Evolutionary conservation across 306 rosid genomes (phyloP), one percentile per base, ranked within the genome.

Genomic region (Cicer judaicum): DNA sequence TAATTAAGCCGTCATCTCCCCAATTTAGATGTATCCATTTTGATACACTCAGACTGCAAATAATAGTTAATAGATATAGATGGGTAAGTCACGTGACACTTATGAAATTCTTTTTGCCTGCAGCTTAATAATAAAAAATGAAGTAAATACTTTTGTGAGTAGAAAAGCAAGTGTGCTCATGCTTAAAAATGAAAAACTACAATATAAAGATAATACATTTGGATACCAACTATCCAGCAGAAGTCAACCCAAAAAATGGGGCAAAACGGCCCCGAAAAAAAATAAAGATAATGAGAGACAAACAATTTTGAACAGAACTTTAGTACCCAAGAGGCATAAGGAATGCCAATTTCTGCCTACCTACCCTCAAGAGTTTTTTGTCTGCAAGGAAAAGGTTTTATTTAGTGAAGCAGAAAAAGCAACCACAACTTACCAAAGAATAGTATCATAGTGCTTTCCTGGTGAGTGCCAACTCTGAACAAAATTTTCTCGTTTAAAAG

Each of bases 1-100:
- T 78, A 63, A 94, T 71, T 63, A 94, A 83, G 54, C 99, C 99
- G 12, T 90, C 93, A 76, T 94, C 97, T 11, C 96, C 99, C 97
- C 96, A 94, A 70, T 94, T 94, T 65, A 94, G 92, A 84, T 94
- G 99, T 81, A 94, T 75, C 99, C 99, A 94, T 82, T 94, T 94
- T 50, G 97, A 14, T 40, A 94, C 97, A 56, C 99, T 94, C 89
- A 94, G 87, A 85, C 99, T 94, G 91, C 83, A 87, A 49, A 82
- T 11, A 84, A 54, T 19, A 57, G 46, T 21, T 5, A 15, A 18
- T 54, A 43, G 61, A 76, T 21, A 47, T 24, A 55, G 42, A 60
- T 59, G 21, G 34, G 40, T 15, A 68, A 64, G 79, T 68, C 64
- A 48, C 29, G 10, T 24, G 72, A 52, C 11, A 46, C 70, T 75